A percentile compares a stretch with the other conserved stretches of the same genome.
Conservation (phyloP, 2,329 filamentous ascomycete species). For the Lasiodiplodia gonubiensis region DNA sequence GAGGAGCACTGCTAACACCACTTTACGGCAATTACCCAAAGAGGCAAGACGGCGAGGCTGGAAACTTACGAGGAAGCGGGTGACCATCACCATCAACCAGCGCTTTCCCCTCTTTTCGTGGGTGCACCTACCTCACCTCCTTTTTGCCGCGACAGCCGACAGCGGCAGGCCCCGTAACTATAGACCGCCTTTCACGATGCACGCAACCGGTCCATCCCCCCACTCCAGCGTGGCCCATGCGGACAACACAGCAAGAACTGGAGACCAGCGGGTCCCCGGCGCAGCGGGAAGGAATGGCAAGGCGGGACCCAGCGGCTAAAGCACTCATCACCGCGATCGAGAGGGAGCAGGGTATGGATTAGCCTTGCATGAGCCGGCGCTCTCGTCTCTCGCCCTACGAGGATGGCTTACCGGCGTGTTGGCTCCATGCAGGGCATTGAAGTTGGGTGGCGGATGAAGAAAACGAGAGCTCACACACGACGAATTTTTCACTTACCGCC, state of each 20-base stretch:
- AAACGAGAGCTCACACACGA: neutral
- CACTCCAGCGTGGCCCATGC: neutral
- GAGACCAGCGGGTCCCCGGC: neutral
- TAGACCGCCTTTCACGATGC: conserved; percentile 25
- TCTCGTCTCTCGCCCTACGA: neutral
- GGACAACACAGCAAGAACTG: conserved; percentile 7
- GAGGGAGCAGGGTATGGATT: neutral
- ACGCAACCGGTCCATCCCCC: neutral
- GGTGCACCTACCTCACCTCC: neutral
- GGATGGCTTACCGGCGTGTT: neutral
- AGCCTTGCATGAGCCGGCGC: conserved; percentile 7
- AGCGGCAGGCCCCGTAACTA: neutral
- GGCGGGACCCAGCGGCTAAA: conserved; percentile 15
- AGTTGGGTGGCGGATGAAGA: neutral
- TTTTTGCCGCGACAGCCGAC: conserved; percentile 18
- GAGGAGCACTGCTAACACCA: neutral
- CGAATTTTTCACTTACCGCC: conserved; percentile 10
- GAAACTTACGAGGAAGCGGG: neutral
- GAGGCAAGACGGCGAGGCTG: neutral
- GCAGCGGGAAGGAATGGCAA: conserved; percentile 6
- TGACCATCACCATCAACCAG: neutral
- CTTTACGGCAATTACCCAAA: neutral
- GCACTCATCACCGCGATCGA: conserved; percentile 3
- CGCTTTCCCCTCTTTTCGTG: neutral
- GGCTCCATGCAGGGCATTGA: conserved; percentile 14